Conservation (phyloP, 306 rosid genomes). For the Morella rubra region DNA sequence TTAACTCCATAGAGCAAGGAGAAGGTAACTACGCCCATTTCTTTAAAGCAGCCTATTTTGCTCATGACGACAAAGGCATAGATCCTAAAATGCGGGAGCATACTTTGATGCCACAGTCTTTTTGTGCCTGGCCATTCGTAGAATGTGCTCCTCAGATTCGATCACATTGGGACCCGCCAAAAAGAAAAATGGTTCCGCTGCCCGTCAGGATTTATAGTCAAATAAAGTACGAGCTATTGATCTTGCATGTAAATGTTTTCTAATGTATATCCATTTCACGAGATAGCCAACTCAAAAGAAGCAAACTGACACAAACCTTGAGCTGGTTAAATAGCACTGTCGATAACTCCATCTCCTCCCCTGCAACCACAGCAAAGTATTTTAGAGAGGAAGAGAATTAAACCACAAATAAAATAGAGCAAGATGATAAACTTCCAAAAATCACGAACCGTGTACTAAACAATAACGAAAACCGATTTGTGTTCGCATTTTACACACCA, state of each 20-base stretch:
- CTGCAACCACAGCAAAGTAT: neutral
- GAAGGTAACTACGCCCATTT: neutral
- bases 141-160: slow-evolving; percentile 83
- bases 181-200: slow-evolving; percentile 80
- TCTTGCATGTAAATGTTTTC: slow-evolving; percentile 10
- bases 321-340: slow-evolving; percentile 44
- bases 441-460: neutral
- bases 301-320: slow-evolving; percentile 27
- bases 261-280: neutral
- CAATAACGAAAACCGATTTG: neutral
- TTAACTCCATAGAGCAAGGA: neutral
- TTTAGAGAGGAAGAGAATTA: neutral
- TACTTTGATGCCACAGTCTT: slow-evolving; percentile 72
- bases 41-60: slow-evolving; percentile 6
- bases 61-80: neutral
- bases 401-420: neutral
- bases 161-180: slow-evolving; percentile 97
- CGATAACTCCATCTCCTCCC: slow-evolving; percentile 40
- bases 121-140: slow-evolving; percentile 74
- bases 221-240: neutral
- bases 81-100: slow-evolving; percentile 21
- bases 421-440: neutral
- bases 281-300: neutral
- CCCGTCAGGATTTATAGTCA: slow-evolving; percentile 41
- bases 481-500: neutral